These are phyloP conservation scores for Pyrrhoderma noxium DNA, from an alignment of 1,284 basidiomycete genomes.

Conservation along the genomic window DNA sequence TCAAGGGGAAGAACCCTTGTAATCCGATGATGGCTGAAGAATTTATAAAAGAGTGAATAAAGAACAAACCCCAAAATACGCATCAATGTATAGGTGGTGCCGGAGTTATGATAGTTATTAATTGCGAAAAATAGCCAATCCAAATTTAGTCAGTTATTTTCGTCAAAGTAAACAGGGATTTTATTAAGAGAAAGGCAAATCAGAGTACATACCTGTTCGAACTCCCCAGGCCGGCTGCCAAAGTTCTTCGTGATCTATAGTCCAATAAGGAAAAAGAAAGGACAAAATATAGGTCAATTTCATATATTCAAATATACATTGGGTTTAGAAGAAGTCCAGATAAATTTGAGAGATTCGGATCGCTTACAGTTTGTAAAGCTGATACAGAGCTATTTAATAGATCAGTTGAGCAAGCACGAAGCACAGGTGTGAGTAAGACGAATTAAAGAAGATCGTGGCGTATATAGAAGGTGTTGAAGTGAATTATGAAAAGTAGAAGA, in stretches of 20 bases:
- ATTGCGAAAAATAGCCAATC: too few species aligned
- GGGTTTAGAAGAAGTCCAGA: too few species aligned
- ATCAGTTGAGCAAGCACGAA: neutral
- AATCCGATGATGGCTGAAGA: slow-evolving; percentile 77
- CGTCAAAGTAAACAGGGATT: too few species aligned
- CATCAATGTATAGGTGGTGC: neutral
- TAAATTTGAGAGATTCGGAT: neutral
- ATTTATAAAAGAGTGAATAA: neutral
- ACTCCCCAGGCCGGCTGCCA: slow-evolving; percentile 99
- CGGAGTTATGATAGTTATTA: too few species aligned
- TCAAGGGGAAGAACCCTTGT: slow-evolving; percentile 86
- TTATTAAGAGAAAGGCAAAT: too few species aligned
- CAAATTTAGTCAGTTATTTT: too few species aligned
- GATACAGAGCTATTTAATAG: slow-evolving; percentile 72
- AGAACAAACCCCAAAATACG: neutral
- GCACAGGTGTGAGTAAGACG: too few species aligned
- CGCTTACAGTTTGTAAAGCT: slow-evolving; percentile 81
- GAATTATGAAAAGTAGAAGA: neutral
- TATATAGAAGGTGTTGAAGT: too few species aligned
- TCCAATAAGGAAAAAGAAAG: slow-evolving; percentile 5
- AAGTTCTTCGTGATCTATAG: slow-evolving; percentile 73
- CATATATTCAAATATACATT: neutral
- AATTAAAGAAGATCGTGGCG: too few species aligned
- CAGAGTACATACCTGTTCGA: slow-evolving; percentile 70
- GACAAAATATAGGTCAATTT: neutral